Conservation (phyloP, 176 grass and related monocot genomes). For the Aechmea fasciata region DNA sequence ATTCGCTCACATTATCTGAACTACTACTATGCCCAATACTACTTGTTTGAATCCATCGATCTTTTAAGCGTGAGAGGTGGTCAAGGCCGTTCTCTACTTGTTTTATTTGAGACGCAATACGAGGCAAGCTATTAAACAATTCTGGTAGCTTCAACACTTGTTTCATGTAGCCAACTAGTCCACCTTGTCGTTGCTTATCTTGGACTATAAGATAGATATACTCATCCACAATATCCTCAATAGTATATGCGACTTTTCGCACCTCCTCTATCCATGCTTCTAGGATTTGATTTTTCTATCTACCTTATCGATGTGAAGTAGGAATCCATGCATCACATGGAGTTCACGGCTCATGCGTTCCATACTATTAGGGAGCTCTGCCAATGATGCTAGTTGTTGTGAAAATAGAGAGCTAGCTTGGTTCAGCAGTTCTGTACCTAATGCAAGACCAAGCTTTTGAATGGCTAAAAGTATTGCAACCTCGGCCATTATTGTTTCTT, state of each 20-base stretch:
- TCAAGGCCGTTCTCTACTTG: constrained; percentile 2
- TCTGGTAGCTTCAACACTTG: constrained; percentile 10
- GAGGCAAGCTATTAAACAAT: constrained; percentile 2
- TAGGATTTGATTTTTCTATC: constrained; percentile 3
- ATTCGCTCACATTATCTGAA: constrained; percentile 6
- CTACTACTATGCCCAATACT: not conserved
- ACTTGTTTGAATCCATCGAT: constrained; percentile 10
- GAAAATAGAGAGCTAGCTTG: constrained; percentile 6
- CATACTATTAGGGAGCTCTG: constrained; percentile 16
- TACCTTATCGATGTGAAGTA: not conserved
- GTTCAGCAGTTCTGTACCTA: constrained; percentile 15
- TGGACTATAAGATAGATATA: constrained; percentile 12
- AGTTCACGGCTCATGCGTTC: constrained; percentile 21
- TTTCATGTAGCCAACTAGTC: constrained; percentile 1
- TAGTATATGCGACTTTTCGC: constrained; percentile 20
- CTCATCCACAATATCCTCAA: constrained; percentile 31
- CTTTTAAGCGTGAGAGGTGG: constrained; percentile 6
- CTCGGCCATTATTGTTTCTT: constrained; percentile 20
- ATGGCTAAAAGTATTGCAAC: constrained; percentile 16
- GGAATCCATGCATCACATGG: constrained; percentile 20
- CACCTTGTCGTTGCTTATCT: not conserved
- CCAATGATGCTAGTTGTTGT: constrained; percentile 1
- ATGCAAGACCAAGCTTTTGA: constrained; percentile 18
- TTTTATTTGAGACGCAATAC: constrained; percentile 1
- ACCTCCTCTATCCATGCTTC: constrained; percentile 27